Base-by-base conservation (phyloP, 495 filamentous ascomycete genomes). In the Penicillium taxi region DNA sequence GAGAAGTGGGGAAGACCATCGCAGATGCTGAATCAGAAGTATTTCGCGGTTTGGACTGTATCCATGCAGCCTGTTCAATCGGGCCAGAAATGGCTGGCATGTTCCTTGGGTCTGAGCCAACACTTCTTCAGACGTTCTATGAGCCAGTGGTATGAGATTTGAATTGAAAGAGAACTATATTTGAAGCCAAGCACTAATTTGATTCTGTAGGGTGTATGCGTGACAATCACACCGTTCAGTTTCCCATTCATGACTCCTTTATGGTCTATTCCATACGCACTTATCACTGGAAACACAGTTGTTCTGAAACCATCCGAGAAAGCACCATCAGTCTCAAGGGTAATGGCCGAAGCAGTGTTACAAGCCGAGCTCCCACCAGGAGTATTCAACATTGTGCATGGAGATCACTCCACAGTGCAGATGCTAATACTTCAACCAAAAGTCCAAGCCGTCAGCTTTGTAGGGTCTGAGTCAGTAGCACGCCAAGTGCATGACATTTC, bases 371-470 rank as follows among this genome's bases (percentile, higher is more conserved):
- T 61, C 18, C 56, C 54, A 1, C 41, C 41, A 1, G 56, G 56
- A 1, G 48, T 56, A 5, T 50, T 58, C 36, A 61, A 61, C 24
- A 44, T 61, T 7, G 26, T 60, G 12, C 53, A 57, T 17, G 56
- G 56, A 2, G 48, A 42, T 6, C 37, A 41, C 5, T 38, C 39
- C 0, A 44, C 39, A 2, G 35, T 37, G 0, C 44, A 48, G 11
- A 45, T 35, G 23, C 48, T 60, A 0, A 39, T 57, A 4, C 26
- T 33, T 1, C 53, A 58, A 14, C 56, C 56, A 2, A 17, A 20
- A 4, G 45, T 60, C 13, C 43, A 50, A 24, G 53, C 48, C 2
- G 41, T 60, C 19, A 50, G 36, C 32, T 60, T 60, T 35, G 53
- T 55, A 6, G 56, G 56, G 6, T 57, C 53, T 1, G 44, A 52